Evolutionary conservation across 2,329 filamentous ascomycete genomes (phyloP).

Genomic region (Phialophora verrucosa): DNA sequence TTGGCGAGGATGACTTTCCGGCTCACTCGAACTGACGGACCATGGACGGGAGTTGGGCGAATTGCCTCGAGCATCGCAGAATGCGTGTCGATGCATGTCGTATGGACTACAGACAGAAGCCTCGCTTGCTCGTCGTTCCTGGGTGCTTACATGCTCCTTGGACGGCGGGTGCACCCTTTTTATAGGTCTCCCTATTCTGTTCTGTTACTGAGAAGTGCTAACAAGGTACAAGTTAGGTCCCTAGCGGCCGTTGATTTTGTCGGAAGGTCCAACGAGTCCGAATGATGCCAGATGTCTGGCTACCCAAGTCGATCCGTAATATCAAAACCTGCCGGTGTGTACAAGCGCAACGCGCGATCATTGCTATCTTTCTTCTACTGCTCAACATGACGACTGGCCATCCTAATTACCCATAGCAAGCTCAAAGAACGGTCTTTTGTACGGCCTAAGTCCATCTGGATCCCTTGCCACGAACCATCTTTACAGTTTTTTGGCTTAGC

Average conservation of each 20-base stretch:
- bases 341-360: not conserved
- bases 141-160: slow-evolving; percentile 35
- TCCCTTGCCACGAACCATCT: not conserved
- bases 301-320: not conserved
- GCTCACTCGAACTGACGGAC: slow-evolving; percentile 36
- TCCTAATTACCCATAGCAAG: not conserved
- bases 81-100: slow-evolving; percentile 16
- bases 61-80: slow-evolving; percentile 14
- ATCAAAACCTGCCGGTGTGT: not conserved
- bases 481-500: not conserved
- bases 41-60: slow-evolving; percentile 19
- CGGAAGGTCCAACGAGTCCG: not conserved
- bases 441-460: not conserved
- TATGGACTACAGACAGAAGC: slow-evolving; percentile 1
- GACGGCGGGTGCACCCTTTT: slow-evolving; percentile 32
- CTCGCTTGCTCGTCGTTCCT: slow-evolving; percentile 21
- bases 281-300: not conserved
- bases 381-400: not conserved
- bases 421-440: not conserved
- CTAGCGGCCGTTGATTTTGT: not conserved
- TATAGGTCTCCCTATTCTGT: slow-evolving; percentile 37
- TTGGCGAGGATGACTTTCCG: slow-evolving; percentile 33
- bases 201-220: slow-evolving; percentile 27
- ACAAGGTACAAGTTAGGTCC: slow-evolving; percentile 3
- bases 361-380: too few relatives aligned